Conservation (phyloP, 805 yeast genomes). For the Barnettozyma populi region DNA sequence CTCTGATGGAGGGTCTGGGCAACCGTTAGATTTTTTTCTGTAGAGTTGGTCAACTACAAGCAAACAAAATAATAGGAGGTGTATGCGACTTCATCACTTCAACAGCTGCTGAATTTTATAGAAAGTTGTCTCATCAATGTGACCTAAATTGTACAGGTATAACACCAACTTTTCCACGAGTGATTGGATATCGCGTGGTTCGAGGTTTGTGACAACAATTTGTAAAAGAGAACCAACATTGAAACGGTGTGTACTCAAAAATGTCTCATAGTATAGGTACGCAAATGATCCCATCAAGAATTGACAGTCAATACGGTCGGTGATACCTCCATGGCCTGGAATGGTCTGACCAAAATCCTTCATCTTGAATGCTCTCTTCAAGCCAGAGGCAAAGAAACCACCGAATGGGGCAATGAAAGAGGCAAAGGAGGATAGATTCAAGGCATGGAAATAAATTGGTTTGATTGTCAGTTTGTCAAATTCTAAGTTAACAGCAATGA, state of each 20-base stretch:
- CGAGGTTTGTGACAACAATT: slow-evolving; percentile 63
- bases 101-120: slow-evolving; percentile 22
- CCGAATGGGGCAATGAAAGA: slow-evolving; percentile 98
- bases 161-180: slow-evolving; percentile 49
- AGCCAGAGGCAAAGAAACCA: slow-evolving; percentile 96
- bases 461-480: slow-evolving; percentile 54
- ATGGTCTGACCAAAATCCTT: slow-evolving; percentile 98
- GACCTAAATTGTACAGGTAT: slow-evolving; percentile 34
- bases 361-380: slow-evolving; percentile 91
- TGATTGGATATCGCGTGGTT: slow-evolving; percentile 57
- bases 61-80: background rate
- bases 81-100: background rate
- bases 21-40: background rate
- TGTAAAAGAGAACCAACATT: slow-evolving; percentile 75
- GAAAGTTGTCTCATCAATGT: slow-evolving; percentile 32
- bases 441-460: slow-evolving; percentile 88
- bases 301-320: slow-evolving; percentile 97
- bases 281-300: slow-evolving; percentile 96
- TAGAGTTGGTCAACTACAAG: background rate
- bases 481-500: slow-evolving; percentile 46
- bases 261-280: slow-evolving; percentile 88
- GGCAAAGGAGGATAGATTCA: slow-evolving; percentile 87
- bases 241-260: slow-evolving; percentile 66
- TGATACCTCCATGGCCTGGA: slow-evolving; percentile 98
- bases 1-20: too few species aligned